Evolutionary conservation across 2,329 filamentous ascomycete species (phyloP).

Genomic region (Fusarium buharicum): DNA sequence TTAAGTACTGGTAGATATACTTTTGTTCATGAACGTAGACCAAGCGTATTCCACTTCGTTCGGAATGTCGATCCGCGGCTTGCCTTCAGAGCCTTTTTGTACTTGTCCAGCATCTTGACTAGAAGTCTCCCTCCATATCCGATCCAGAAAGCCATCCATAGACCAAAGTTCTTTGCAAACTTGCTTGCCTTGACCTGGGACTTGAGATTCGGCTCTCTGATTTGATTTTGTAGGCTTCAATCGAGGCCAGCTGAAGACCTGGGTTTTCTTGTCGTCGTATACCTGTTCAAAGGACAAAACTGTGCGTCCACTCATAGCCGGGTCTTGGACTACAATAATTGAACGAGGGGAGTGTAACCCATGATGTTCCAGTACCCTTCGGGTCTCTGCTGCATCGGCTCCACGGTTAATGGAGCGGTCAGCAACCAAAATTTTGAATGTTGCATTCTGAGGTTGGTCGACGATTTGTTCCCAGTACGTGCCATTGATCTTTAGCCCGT

Average conservation of each 20-base stretch:
- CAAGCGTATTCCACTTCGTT: slow-evolving; percentile 28
- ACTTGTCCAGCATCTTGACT: fast-evolving
- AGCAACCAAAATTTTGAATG: not conserved
- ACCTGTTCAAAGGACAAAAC: not conserved
- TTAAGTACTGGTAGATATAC: no score
- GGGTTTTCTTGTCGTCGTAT: fast-evolving
- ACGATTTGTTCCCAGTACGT: not conserved
- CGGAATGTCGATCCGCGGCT: not conserved
- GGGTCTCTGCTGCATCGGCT: slow-evolving; percentile 2
- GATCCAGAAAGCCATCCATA: slow-evolving; percentile 18
- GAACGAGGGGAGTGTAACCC: not conserved
- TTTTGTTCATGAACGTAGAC: slow-evolving; percentile 14
- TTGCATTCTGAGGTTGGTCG: fast-evolving
- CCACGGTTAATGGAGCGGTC: slow-evolving; percentile 5
- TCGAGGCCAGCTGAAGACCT: slow-evolving; percentile 1
- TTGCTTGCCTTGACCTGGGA: fast-evolving
- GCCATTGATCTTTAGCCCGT: not conserved
- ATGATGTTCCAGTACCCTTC: fast-evolving
- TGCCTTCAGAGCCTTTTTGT: not conserved
- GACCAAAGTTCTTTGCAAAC: slow-evolving; percentile 11
- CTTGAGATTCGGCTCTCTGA: fast-evolving
- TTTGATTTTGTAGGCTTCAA: fast-evolving
- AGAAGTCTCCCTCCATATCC: not conserved
- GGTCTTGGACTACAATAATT: slow-evolving; percentile 13
- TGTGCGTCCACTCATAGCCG: slow-evolving; percentile 18